Conservation (phyloP, 1,284 basidiomycete genomes). For the Marasmius tenuissimus region DNA sequence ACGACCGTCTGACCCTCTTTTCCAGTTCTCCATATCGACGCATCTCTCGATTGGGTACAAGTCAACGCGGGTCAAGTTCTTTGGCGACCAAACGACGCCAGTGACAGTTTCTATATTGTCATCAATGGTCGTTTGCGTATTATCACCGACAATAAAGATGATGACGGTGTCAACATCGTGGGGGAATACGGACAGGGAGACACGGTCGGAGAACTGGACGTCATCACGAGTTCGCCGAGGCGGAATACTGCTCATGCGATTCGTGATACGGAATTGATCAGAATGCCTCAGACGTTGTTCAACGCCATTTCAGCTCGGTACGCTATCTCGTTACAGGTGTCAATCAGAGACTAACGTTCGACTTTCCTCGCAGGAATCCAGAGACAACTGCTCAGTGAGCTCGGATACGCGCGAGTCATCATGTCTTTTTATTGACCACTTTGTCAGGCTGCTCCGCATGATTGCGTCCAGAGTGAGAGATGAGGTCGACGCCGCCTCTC, state of each 20-base stretch:
- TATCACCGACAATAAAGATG: slow-evolving; percentile 64
- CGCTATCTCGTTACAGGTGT: background rate
- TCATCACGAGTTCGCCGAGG: slow-evolving; percentile 90
- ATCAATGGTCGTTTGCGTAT: slow-evolving; percentile 96
- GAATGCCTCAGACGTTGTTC: slow-evolving; percentile 97
- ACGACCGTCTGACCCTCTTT: slow-evolving; percentile 6
- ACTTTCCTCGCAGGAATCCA: slow-evolving; percentile 66
- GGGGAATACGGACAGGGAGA: slow-evolving; percentile 95
- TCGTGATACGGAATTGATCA: slow-evolving; percentile 95
- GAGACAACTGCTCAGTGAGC: slow-evolving; percentile 90
- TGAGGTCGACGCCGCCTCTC: slow-evolving; percentile 68
- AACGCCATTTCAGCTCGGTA: slow-evolving; percentile 91
- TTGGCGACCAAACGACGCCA: slow-evolving; percentile 88
- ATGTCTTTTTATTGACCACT: background rate
- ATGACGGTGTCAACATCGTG: slow-evolving; percentile 77
- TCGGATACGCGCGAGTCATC: background rate
- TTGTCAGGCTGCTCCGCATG: slow-evolving; percentile 74
- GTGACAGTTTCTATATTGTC: slow-evolving; percentile 97
- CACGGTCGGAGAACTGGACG: slow-evolving; percentile 90
- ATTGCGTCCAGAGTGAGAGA: slow-evolving; percentile 91
- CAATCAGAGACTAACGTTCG: background rate
- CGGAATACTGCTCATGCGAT: slow-evolving; percentile 96
- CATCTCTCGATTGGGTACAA: slow-evolving; percentile 98
- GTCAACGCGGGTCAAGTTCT: slow-evolving; percentile 91
- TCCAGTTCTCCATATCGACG: slow-evolving; percentile 94